These are phyloP conservation scores for Zangia roseola DNA, from an alignment of 768 basidiomycete species.

Conservation along the genomic window DNA sequence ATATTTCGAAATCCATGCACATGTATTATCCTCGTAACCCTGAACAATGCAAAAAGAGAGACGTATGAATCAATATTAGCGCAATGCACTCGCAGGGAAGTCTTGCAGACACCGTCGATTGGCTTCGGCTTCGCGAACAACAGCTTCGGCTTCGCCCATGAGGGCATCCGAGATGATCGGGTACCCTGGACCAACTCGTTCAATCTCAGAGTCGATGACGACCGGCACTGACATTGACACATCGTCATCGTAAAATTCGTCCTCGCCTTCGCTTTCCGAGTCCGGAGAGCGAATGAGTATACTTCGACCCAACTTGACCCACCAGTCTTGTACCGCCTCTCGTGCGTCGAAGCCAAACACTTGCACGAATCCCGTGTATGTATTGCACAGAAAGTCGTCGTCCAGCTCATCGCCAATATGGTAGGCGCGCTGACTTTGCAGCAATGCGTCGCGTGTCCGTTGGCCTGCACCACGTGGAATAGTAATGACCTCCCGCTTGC, in stretches of 20 bases:
- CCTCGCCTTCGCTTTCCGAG: not conserved
- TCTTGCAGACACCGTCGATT: not conserved
- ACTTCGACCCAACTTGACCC: slow-evolving; percentile 49
- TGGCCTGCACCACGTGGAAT: slow-evolving; percentile 43
- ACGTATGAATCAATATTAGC: not conserved
- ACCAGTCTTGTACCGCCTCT: slow-evolving; percentile 62
- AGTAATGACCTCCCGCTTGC: slow-evolving; percentile 42
- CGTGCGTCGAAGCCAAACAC: slow-evolving; percentile 48
- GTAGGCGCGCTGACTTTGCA: slow-evolving; percentile 26
- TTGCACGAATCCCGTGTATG: slow-evolving; percentile 51
- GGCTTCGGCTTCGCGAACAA: slow-evolving; percentile 10
- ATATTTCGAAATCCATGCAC: not conserved
- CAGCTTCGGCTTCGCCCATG: slow-evolving; percentile 11
- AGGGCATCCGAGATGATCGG: slow-evolving; percentile 13
- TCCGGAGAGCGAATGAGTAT: slow-evolving; percentile 1
- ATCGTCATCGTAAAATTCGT: not conserved
- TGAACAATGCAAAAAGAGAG: not conserved
- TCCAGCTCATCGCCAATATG: slow-evolving; percentile 39
- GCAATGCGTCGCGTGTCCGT: slow-evolving; percentile 42
- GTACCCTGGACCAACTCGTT: slow-evolving; percentile 2
- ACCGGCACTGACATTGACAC: not conserved
- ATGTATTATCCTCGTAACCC: not conserved
- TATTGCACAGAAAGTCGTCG: slow-evolving; percentile 40
- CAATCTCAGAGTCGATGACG: slow-evolving; percentile 14
- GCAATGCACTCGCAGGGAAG: not conserved